Evolutionary conservation across 805 yeast genomes (phyloP).

Genomic region (Saccharomycopsis lassenensis): DNA sequence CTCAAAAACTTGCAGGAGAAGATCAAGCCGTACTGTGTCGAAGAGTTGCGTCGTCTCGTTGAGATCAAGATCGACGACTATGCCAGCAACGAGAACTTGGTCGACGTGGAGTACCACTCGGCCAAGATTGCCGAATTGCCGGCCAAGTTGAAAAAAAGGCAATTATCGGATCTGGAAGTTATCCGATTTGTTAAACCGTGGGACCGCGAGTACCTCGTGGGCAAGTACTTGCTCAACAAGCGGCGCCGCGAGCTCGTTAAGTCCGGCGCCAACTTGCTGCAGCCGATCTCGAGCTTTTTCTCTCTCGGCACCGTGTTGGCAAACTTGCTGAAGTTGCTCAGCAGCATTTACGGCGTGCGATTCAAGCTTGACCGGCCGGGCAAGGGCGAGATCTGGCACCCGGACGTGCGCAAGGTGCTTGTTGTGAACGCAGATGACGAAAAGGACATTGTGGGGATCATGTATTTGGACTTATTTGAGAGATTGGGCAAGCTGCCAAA

Average conservation of each 20-base stretch:
- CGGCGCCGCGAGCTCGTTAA: constrained; percentile 20
- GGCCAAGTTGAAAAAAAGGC: constrained; percentile 6
- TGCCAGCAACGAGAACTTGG: constrained; percentile 6
- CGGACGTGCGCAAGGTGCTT: constrained; percentile 71
- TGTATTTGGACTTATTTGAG: constrained; percentile 82
- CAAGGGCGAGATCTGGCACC: constrained; percentile 80
- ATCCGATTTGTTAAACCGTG: constrained; percentile 59
- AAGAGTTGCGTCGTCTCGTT: constrained; percentile 45
- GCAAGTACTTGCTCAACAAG: constrained; percentile 21
- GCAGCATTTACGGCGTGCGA: constrained; percentile 63
- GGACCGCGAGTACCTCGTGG: constrained; percentile 70
- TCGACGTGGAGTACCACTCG: constrained; percentile 5
- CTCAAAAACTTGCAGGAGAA: constrained; percentile 45
- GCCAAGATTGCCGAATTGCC: constrained; percentile 3
- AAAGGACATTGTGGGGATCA: constrained; percentile 60
- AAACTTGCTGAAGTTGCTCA: constrained; percentile 66
- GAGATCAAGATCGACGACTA: constrained; percentile 27
- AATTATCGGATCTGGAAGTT: constrained; percentile 29
- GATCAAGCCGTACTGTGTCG: constrained; percentile 41
- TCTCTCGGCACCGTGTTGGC: constrained; percentile 79
- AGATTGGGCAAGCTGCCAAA: constrained; percentile 64
- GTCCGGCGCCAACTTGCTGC: too few relatives aligned
- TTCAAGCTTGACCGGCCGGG: constrained; percentile 54
- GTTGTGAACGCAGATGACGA: constrained; percentile 53
- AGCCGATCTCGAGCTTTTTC: constrained; percentile 57